A percentile compares a stretch with the other conserved stretches of the same genome.
phyloP scores from a whole-genome alignment of 1,284 basidiomycete genomes.

The Leccinum griseonigrum region DNA sequence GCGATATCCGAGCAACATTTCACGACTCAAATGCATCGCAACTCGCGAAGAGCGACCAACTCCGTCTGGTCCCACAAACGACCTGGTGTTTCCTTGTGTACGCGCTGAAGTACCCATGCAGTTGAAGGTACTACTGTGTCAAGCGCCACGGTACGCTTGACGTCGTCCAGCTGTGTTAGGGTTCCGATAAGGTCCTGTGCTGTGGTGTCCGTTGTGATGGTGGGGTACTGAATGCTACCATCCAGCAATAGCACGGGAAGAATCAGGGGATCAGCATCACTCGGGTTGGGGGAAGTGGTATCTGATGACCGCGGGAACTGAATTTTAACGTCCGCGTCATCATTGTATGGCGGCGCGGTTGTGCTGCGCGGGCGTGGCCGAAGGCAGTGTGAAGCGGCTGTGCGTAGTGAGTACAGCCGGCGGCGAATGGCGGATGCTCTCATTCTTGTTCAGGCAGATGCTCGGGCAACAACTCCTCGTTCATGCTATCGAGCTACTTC shows the following conservation, averaged over 20 bases:
- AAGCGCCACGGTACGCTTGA: slow-evolving; percentile 49
- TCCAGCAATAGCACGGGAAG: slow-evolving; percentile 59
- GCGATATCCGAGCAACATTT: neutral
- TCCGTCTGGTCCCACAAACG: slow-evolving; percentile 70
- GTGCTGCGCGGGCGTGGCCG: no score
- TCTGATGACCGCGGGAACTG: no score
- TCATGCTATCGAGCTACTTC: no score
- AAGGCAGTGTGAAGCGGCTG: no score
- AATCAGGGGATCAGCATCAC: slow-evolving; percentile 38
- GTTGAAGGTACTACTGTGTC: slow-evolving; percentile 45
- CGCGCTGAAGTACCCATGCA: slow-evolving; percentile 67
- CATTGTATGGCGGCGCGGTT: no score
- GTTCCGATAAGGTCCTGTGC: slow-evolving; percentile 57
- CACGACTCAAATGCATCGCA: slow-evolving; percentile 42
- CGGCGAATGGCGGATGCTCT: no score
- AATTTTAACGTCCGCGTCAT: no score
- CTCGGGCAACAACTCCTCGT: no score
- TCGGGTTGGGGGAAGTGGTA: neutral
- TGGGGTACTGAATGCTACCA: slow-evolving; percentile 61
- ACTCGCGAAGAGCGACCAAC: slow-evolving; percentile 55
- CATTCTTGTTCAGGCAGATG: no score
- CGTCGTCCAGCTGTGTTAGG: slow-evolving; percentile 45
- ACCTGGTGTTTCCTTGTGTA: slow-evolving; percentile 56
- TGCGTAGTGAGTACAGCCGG: no score
- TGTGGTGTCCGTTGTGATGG: slow-evolving; percentile 50